Base-by-base conservation (phyloP, 1,139 yeast genomes). In the Candida tunisiensis region DNA sequence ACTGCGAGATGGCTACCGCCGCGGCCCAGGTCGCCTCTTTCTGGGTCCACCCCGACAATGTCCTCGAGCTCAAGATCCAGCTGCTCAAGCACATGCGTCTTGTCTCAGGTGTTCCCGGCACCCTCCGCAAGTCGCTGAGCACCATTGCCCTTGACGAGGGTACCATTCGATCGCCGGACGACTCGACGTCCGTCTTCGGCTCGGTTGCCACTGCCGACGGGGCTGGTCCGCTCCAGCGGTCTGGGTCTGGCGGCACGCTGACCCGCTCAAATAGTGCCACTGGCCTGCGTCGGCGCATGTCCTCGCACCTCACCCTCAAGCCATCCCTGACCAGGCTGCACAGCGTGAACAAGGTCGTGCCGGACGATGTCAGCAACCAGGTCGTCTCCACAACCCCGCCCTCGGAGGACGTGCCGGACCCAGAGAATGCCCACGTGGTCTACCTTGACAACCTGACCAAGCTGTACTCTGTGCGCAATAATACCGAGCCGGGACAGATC, bases 381-480 rank as follows among this genome's bases (percentile, higher is more conserved):
- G 19, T 23, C n/a, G 39, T 25, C 18, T 14, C 34, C 13, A 42
- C 38, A 18, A 35, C 33, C 8, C 26, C 22, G 8, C n/a, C n/a
- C n/a, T n/a, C n/a, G n/a, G n/a, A n/a, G n/a, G n/a, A n/a, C n/a
- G n/a, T n/a, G 8, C 13, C 8, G 13, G 15, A 38, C 20, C 22
- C 38, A 10, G 37, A 36, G 25, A 26, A 33, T 13, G 31, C 42
- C 9, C 33, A 34, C 17, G 45, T 43, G 3, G 37, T 53, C 3
- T 48, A 45, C 26, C 36, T 55, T 19, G 64, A 58, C 29, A 49
- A 52, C 29, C 50, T 54, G 14, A 50, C 41, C 25, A 49, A 41
- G 28, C 44, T 49, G 26, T 40, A 40, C 28, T 21, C 24, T 6
- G 11, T 21, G 15, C 15, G n/a, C n/a, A n/a, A n/a, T n/a, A 31